Base-by-base conservation (phyloP, 163 green algal species). In the Coccomyxa subellipsoidea region DNA sequence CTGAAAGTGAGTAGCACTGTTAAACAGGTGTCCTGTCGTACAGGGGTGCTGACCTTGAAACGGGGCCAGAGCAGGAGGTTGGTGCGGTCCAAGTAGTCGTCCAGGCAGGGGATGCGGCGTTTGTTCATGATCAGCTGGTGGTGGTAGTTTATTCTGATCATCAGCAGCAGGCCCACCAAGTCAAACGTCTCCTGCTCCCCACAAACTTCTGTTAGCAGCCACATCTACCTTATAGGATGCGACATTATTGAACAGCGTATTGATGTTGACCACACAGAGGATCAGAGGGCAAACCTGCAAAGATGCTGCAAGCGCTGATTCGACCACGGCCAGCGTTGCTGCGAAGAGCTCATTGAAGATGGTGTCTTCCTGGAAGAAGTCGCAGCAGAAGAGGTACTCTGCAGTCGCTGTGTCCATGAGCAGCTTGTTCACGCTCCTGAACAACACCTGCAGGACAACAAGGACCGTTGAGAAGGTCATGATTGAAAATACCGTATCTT, bases 361-460 rank as follows among this genome's bases (percentile, higher is more conserved):
- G 0, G 81, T 89, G 37, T 94, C 90, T 75, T 95, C 92, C 35
- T 82, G 66, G 86, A 96, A 99, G 84, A 99, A 98, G 80, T 98
- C 93, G 36, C 79, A 83, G 92, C 95, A 98, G 90, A 99, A 99
- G 32, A 98, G 87, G 88, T 95, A 98, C 91, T 99, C 96, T 73
- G 87, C 91, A 12, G 93, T 95, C 66, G 94, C 93, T 0, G 96
- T 98, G 92, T 99, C 96, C 87, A 98, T 93, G n/a, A 99, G 90
- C 83, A 99, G 91, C 90, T 97, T 98, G 89, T 97, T 90, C 35
- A 97, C 88, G 69, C 92, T 96, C 37, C 94, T 89, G 88, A 98
- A 99, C 54, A 98, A 84, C 27, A 89, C 83, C 92, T 95, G 89
- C 70, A 73, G 31, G 59, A 2, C 35, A 66, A n/a, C 47, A 59